Base-by-base conservation (phyloP, 805 yeast genomes). In the Wickerhamomyces pijperi region DNA sequence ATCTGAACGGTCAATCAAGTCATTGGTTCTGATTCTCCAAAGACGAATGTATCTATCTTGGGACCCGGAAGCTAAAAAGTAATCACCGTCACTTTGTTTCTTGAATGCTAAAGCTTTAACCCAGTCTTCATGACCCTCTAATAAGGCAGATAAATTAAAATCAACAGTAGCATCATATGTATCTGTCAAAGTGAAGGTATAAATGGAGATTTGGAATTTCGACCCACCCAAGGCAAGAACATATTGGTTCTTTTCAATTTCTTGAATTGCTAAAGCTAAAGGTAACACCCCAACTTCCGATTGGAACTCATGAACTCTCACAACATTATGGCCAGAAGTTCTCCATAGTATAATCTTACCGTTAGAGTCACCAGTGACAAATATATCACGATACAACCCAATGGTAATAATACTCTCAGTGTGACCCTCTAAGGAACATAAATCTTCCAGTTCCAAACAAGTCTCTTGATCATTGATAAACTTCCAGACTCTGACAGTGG, bases 101-200 rank as follows among this genome's bases (percentile, higher is more conserved):
- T 68, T 59, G 52, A 85, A 74, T 1, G 77, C 69, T 23, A 92
- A 60, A 13, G 85, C 69, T 54, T 82, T 82, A 37, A 92, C 74
- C 99, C 99, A 92, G 59, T 88, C 96, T 59, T 92, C 98, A 56
- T 92, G 98, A 4, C 99, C 98, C 20, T 77, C 70, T 28, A 92
- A 59, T 8, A 62, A 62, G 1, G 87, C 82, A 23, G 67, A 64
- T 39, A 61, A 63, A 8, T 49, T 38, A 33, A 68, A 60, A 12
- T 46, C 41, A 3, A 37, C 33, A 13, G 59, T 28, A 12, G 43
- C 37, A 4, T n/a, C n/a, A n/a, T n/a, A n/a, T n/a, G 40, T 36
- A 1, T 46, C 41, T 0, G 19, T 37, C 1, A 56, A 36, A 11
- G 46, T 50, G 43, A 77, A 70, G 0, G 78, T 57, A 48, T 74